Conservation (phyloP, 768 basidiomycete genomes). For the Rhizopogon vulgaris region DNA sequence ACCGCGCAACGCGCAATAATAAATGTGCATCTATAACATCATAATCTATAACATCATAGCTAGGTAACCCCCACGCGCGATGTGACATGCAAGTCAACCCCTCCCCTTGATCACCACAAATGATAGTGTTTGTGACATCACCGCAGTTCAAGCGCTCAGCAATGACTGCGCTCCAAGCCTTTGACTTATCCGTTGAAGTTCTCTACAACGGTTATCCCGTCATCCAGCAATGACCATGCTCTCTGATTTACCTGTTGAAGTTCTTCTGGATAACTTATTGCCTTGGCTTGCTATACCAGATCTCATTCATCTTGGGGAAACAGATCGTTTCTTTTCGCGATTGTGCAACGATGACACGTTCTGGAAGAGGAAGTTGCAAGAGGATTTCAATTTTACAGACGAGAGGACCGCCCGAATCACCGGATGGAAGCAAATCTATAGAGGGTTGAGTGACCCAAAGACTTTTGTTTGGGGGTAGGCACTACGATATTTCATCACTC, state of each 20-base stretch:
- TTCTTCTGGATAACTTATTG: slow-evolving; percentile 71
- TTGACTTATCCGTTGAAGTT: slow-evolving; percentile 57
- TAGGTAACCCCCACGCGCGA: no score
- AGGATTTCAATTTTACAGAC: slow-evolving; percentile 76
- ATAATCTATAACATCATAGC: no score
- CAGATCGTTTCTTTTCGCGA: slow-evolving; percentile 57
- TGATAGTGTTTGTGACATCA: slow-evolving; percentile 5
- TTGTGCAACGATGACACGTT: slow-evolving; percentile 67
- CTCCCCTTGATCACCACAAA: no score
- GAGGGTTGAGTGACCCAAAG: slow-evolving; percentile 51
- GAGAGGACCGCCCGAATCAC: slow-evolving; percentile 64
- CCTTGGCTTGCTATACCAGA: slow-evolving; percentile 48
- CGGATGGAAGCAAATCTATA: slow-evolving; percentile 81
- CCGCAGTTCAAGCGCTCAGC: slow-evolving; percentile 6
- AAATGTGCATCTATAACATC: no score
- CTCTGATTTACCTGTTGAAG: slow-evolving; percentile 62
- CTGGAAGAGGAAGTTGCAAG: slow-evolving; percentile 65
- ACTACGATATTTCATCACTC: neutral
- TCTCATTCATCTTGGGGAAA: slow-evolving; percentile 52
- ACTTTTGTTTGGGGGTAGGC: slow-evolving; percentile 59
- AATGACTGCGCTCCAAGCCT: slow-evolving; percentile 26
- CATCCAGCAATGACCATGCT: slow-evolving; percentile 31
- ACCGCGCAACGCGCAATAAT: no score
- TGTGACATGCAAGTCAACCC: no score
- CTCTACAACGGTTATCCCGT: slow-evolving; percentile 44